Evolutionary conservation across 768 basidiomycete species (phyloP).

Genomic region (Hebeloma cylindrosporum): DNA sequence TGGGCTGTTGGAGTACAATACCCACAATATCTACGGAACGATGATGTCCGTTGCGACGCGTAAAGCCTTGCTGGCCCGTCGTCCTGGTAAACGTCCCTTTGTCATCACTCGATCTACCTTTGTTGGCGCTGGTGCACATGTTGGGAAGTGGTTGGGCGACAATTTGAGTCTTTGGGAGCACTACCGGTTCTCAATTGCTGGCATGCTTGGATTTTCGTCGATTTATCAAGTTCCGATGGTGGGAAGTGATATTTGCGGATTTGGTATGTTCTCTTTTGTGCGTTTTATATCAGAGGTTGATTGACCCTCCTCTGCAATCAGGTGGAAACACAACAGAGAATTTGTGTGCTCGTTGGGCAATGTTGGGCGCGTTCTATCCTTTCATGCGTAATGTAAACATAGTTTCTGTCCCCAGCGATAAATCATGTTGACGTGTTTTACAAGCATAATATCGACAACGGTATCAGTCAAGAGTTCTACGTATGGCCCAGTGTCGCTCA

Average conservation of each 20-base stretch:
- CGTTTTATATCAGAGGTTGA: background rate
- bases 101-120: constrained; percentile 77
- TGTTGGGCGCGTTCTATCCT: constrained; percentile 73
- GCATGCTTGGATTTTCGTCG: constrained; percentile 64
- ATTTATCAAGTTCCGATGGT: constrained; percentile 75
- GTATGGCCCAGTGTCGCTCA: constrained; percentile 56
- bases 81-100: constrained; percentile 59
- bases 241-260: constrained; percentile 74
- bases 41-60: constrained; percentile 70
- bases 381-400: constrained; percentile 72
- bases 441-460: constrained; percentile 55
- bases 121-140: constrained; percentile 61
- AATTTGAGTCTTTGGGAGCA: constrained; percentile 60
- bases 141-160: constrained; percentile 78
- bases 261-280: constrained; percentile 37
- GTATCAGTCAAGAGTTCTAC: constrained; percentile 68
- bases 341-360: constrained; percentile 76
- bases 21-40: constrained; percentile 67
- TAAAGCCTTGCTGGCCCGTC: constrained; percentile 59
- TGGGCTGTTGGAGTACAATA: constrained; percentile 58
- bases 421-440: background rate
- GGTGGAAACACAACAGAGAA: constrained; percentile 64
- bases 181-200: constrained; percentile 59
- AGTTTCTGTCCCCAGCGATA: background rate
- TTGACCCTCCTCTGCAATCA: constrained; percentile 19